Evolutionary conservation across 495 filamentous ascomycete genomes (phyloP).

Genomic region (Cairneyella variabilis): DNA sequence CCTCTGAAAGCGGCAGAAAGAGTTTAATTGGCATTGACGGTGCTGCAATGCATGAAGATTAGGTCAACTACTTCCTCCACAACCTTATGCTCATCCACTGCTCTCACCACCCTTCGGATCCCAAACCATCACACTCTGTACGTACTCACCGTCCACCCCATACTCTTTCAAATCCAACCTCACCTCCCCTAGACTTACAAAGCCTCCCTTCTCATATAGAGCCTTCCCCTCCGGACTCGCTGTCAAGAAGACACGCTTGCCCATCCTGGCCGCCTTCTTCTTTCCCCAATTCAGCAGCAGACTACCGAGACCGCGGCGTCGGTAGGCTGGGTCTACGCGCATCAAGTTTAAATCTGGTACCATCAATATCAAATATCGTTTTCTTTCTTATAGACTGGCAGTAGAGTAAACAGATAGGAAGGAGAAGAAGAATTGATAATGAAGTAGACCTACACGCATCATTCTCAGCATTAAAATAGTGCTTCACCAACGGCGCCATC

Average conservation of each 20-base stretch:
- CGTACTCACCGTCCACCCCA: not conserved
- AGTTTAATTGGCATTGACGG: no score
- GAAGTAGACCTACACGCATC: no score
- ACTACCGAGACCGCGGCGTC: not conserved
- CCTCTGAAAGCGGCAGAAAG: no score
- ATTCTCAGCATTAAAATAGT: no score
- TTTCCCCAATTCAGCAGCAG: not conserved
- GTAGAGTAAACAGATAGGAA: no score
- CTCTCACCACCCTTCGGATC: not conserved
- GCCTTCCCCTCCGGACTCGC: not conserved
- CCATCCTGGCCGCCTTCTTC: not conserved
- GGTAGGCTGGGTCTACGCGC: not conserved
- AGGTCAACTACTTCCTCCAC: no score
- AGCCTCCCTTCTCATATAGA: not conserved
- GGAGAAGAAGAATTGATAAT: no score
- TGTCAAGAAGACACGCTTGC: not conserved
- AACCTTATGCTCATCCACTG: no score
- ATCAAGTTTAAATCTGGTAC: not conserved
- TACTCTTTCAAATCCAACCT: not conserved
- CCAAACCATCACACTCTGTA: not conserved
- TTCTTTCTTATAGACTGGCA: no score
- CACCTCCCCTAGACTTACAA: not conserved
- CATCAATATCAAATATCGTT: no score
- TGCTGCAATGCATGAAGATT: no score
- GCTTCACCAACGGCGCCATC: no score